These are phyloP conservation scores for Lentinus tigrinus DNA, from an alignment of 768 basidiomycete species.

Conservation along the genomic window DNA sequence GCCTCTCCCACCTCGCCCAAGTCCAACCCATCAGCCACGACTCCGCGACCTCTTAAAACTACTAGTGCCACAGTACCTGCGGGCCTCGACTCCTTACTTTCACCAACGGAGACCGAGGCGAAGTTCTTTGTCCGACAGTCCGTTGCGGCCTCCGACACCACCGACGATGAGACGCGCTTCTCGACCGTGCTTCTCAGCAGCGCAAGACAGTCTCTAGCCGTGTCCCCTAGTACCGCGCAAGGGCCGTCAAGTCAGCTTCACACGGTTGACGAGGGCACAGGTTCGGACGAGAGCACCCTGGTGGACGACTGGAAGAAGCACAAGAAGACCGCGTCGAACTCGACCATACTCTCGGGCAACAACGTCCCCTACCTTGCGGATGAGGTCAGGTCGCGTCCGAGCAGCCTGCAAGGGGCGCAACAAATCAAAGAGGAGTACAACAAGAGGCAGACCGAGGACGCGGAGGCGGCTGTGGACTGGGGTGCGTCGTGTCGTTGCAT, in stretches of 20 bases:
- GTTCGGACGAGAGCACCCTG: slow-evolving; percentile 22
- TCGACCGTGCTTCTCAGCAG: slow-evolving; percentile 47
- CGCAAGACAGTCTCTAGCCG: slow-evolving; percentile 34
- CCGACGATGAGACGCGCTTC: slow-evolving; percentile 54
- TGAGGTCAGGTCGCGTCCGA: slow-evolving; percentile 38
- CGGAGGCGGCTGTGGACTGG: slow-evolving; percentile 67
- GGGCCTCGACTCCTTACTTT: slow-evolving; percentile 30
- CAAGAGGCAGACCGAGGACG: slow-evolving; percentile 25
- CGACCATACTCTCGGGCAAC: slow-evolving; percentile 53
- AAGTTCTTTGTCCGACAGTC: slow-evolving; percentile 35
- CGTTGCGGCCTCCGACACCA: slow-evolving; percentile 59
- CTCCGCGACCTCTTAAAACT: not conserved
- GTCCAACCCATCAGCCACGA: not conserved
- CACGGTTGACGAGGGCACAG: slow-evolving; percentile 12
- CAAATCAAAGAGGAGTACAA: slow-evolving; percentile 47
- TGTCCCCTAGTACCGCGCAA: slow-evolving; percentile 28
- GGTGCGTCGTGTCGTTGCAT: slow-evolving; percentile 42
- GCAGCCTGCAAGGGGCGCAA: slow-evolving; percentile 65
- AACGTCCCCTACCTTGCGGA: slow-evolving; percentile 55
- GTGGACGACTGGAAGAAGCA: slow-evolving; percentile 33
- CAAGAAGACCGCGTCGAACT: slow-evolving; percentile 61
- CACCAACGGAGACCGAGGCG: slow-evolving; percentile 26
- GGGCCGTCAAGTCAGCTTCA: slow-evolving; percentile 23
- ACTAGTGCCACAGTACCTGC: slow-evolving; percentile 5
- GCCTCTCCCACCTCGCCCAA: not conserved